These are phyloP conservation scores for Blastocystis sp. DNA, from an alignment of 352 stramenopile genomes.

Conservation along the genomic window DNA sequence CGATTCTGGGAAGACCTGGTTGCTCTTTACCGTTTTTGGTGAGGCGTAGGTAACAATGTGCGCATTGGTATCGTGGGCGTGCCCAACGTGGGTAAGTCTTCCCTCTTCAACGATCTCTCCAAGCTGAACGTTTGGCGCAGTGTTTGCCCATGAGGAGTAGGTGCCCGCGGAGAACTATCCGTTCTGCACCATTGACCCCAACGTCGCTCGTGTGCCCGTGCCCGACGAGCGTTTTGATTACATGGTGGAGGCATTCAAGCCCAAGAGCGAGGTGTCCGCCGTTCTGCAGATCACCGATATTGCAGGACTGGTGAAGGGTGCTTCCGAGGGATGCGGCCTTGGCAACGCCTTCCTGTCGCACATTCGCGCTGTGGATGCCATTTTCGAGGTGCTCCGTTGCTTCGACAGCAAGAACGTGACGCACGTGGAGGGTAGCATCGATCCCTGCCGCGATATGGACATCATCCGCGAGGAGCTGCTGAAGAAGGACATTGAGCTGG, in stretches of 20 bases:
- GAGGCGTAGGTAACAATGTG: slow-evolving; percentile 80
- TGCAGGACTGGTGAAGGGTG: slow-evolving; percentile 93
- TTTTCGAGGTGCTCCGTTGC: slow-evolving; percentile 92
- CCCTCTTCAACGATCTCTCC: slow-evolving; percentile 95
- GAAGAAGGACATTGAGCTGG: slow-evolving; percentile 88
- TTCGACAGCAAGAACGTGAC: slow-evolving; percentile 97
- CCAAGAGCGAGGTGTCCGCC: slow-evolving; percentile 88
- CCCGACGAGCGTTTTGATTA: slow-evolving; percentile 97
- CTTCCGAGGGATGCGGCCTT: slow-evolving; percentile 92
- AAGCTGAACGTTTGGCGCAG: slow-evolving; percentile 78
- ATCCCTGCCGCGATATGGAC: slow-evolving; percentile 95
- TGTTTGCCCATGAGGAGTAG: background rate
- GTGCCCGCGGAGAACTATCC: slow-evolving; percentile 86
- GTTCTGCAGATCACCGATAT: slow-evolving; percentile 98
- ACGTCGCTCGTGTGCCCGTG: slow-evolving; percentile 91
- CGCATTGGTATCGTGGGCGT: slow-evolving; percentile 93
- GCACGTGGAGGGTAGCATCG: slow-evolving; percentile 97
- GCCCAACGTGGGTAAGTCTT: slow-evolving; percentile 79
- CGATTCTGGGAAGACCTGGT: slow-evolving; percentile 75
- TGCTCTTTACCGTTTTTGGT: slow-evolving; percentile 92
- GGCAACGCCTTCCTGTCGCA: slow-evolving; percentile 99
- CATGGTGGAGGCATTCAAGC: slow-evolving; percentile 90
- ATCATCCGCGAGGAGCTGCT: slow-evolving; percentile 97
- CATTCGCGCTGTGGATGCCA: slow-evolving; percentile 96
- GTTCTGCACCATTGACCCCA: slow-evolving; percentile 98